phyloP scores from a whole-genome alignment of 148 eudicot species.

The Selenicereus undatus region DNA sequence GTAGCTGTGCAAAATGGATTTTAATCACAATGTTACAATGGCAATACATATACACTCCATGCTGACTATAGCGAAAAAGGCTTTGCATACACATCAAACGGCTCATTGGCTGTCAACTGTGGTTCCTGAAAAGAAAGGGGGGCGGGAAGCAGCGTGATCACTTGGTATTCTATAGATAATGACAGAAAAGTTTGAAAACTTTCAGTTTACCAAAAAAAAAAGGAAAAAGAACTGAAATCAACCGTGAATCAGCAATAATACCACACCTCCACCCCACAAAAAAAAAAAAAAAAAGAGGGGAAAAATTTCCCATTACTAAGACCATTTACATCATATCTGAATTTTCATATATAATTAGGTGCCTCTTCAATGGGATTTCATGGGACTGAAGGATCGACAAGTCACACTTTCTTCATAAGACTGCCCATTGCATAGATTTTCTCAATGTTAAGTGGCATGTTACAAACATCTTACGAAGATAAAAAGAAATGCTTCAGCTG shows the following conservation, averaged over 20 bases:
- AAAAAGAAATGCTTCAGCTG: background rate
- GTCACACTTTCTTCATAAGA: too few species aligned
- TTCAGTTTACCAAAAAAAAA: background rate
- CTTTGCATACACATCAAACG: slow-evolving; percentile 73
- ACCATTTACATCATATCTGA: too few species aligned
- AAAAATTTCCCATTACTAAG: too few species aligned
- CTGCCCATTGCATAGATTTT: too few species aligned
- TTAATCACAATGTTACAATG: background rate
- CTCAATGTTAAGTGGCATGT: background rate
- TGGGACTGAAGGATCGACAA: too few species aligned
- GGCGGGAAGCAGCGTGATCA: background rate
- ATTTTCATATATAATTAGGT: too few species aligned
- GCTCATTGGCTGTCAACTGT: slow-evolving; percentile 65
- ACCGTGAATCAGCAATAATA: background rate
- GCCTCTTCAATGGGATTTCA: too few species aligned
- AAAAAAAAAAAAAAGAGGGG: too few species aligned
- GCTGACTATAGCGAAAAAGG: slow-evolving; percentile 60
- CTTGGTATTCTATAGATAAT: background rate
- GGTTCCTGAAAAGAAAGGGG: slow-evolving; percentile 59
- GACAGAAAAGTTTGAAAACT: background rate
- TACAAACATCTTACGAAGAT: too few species aligned
- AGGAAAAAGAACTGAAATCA: background rate
- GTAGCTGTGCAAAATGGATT: background rate
- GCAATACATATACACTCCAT: background rate
- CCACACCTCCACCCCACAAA: background rate